These are phyloP conservation scores for Adansonia digitata DNA, from an alignment of 345 rosid genomes.

Conservation along the genomic window DNA sequence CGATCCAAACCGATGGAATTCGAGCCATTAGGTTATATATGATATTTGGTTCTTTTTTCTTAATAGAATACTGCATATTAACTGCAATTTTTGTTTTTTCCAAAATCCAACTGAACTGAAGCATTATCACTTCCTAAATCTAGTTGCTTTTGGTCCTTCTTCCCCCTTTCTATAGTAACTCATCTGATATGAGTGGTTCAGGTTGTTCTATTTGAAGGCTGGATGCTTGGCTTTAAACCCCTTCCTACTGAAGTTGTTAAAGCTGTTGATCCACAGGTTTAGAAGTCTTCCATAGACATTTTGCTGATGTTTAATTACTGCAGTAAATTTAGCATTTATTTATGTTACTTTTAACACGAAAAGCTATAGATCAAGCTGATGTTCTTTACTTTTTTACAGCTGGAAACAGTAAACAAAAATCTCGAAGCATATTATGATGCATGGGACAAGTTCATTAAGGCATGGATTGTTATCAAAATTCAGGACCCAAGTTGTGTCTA, in stretches of 20 bases:
- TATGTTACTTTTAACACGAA: not conserved
- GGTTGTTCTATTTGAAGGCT: conserved; percentile 91
- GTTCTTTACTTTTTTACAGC: conserved; percentile 38
- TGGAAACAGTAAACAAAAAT: conserved; percentile 70
- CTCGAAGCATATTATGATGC: conserved; percentile 83
- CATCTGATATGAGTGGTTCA: conserved; percentile 22
- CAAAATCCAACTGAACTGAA: too few species aligned
- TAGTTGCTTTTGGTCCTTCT: not conserved
- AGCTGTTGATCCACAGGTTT: conserved; percentile 92
- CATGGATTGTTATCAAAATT: conserved; percentile 88
- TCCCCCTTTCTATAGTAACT: not conserved
- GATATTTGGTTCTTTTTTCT: too few species aligned
- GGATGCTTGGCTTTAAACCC: conserved; percentile 99
- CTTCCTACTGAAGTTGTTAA: conserved; percentile 49
- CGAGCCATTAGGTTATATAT: too few species aligned
- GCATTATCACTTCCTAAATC: too few species aligned
- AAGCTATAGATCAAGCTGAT: not conserved
- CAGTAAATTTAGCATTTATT: too few species aligned
- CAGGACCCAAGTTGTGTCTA: conserved; percentile 85
- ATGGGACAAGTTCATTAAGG: conserved; percentile 79
- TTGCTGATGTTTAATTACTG: too few species aligned
- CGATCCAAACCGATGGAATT: too few species aligned
- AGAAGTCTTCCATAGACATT: too few species aligned
- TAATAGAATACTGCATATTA: too few species aligned
- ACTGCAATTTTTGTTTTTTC: too few species aligned